phyloP scores from a whole-genome alignment of 2,329 filamentous ascomycete genomes.

The Apiospora kogelbergensis region DNA sequence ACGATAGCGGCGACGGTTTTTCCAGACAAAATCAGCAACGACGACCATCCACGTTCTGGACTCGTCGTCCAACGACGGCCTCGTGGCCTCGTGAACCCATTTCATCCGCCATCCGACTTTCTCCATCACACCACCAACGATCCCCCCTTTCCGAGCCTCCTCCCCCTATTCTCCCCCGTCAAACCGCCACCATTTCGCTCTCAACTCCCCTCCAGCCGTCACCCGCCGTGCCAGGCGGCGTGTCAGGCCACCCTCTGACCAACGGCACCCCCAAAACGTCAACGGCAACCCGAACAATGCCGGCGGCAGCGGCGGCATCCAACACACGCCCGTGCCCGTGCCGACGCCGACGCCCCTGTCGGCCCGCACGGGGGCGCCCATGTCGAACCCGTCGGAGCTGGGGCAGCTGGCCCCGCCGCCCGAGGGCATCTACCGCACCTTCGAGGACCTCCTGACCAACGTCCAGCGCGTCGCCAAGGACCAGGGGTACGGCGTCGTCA shows the following conservation, averaged over 20 bases:
- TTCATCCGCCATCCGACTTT: not conserved
- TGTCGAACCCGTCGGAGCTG: conserved; percentile 20
- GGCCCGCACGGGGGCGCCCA: not conserved
- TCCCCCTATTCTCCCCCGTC: conserved; percentile 9
- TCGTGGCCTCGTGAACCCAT: conserved; percentile 3
- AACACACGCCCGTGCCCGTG: conserved; percentile 17
- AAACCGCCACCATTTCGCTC: conserved; percentile 36
- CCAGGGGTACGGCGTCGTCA: conserved; percentile 62
- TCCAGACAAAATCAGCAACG: not conserved
- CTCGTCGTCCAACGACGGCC: conserved; percentile 6
- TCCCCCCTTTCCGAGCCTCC: not conserved
- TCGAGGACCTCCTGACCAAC: conserved; percentile 57
- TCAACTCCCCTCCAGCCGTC: conserved; percentile 26
- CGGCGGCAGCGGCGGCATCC: not conserved
- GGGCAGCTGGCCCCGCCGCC: conserved; percentile 52
- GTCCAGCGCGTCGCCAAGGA: conserved; percentile 62
- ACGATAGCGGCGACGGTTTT: not conserved
- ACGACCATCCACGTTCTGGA: not conserved
- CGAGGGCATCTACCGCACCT: conserved; percentile 59
- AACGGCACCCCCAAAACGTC: conserved; percentile 20
- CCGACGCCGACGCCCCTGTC: conserved; percentile 15
- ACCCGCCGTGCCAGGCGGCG: conserved; percentile 28
- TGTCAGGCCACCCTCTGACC: conserved; percentile 24
- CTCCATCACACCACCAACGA: not conserved
- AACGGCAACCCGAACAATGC: conserved; percentile 10